Base-by-base conservation (phyloP, 202 grass and related monocot genomes). In the Schoenoplectus triqueter region DNA sequence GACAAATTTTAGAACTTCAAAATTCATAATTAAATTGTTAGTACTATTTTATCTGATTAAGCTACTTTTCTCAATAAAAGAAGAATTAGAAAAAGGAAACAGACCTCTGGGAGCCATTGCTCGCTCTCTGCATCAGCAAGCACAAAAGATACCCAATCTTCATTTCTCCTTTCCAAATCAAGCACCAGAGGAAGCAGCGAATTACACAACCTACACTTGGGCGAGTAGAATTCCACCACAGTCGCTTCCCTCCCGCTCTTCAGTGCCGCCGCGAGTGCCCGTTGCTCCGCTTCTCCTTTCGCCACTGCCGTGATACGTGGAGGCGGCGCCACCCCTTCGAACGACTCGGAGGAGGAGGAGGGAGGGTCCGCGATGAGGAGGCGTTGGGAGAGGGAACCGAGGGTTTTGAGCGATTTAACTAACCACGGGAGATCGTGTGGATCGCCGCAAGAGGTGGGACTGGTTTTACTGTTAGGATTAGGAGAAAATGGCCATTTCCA, bases 61-160 rank as follows among this genome's bases (percentile, higher is more conserved):
- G 47, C 11, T 73, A 11, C 7, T 73, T 20, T n/a, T 49, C 17
- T 51, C 10, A 59, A 59, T 0, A 59, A n/a, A 49, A 47, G 21
- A 80, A 31, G 31, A 31, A 31, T 31, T 31, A 31, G 40, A 19
- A 81, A 10, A 81, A 11, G 56, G 15, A 4, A 4, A 59, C 31
- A 68, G 67, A 98, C 95, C 95, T 98, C 93, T 7, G 93, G 95
- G 51, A 98, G 93, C 95, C 95, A 98, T 77, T 83, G 88, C 45
- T 92, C 95, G 50, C 92, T 94, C 88, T 95, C 95, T 13, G 95
- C 95, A 84, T 98, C 95, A 52, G 90, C 93, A 50, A 98, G 84
- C 44, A 95, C 91, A 59, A 98, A 98, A 21, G 87, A 76, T 3
- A 86, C 87, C 54, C 68, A 88, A 10, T 82, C 89, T 0, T 78